Evolutionary conservation across 208 protist species (phyloP).

Genomic region (Acanthamoeba lenticulata): DNA sequence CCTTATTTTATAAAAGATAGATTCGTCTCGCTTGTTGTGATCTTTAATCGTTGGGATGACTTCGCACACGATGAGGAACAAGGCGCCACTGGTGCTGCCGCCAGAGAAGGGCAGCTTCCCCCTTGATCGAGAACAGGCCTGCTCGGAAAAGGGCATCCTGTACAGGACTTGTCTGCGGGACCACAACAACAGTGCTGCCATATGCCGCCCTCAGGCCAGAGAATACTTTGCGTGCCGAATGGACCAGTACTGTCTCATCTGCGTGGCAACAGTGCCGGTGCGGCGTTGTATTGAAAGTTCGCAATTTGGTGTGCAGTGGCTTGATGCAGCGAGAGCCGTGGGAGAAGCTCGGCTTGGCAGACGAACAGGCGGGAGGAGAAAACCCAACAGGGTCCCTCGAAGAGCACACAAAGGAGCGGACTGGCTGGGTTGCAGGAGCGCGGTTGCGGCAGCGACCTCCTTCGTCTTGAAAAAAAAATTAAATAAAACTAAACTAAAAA

Average conservation of each 20-base stretch:
- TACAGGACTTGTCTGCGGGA: slow-evolving; percentile 42
- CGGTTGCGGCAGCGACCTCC: background rate
- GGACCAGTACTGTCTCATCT: too few species aligned
- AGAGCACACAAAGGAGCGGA: slow-evolving; percentile 19
- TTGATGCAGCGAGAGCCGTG: slow-evolving; percentile 41
- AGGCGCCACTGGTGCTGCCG: slow-evolving; percentile 36
- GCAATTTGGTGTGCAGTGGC: background rate
- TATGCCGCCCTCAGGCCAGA: background rate
- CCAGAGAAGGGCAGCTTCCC: slow-evolving; percentile 69
- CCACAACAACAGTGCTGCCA: slow-evolving; percentile 39
- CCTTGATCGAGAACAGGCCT: slow-evolving; percentile 37
- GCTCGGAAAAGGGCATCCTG: slow-evolving; percentile 23
- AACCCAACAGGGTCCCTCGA: background rate
- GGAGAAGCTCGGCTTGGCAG: slow-evolving; percentile 15
- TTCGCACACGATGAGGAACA: slow-evolving; percentile 38
- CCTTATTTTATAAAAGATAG: too few species aligned
- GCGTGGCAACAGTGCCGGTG: too few species aligned
- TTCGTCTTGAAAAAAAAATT: background rate
- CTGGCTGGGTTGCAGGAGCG: slow-evolving; percentile 39
- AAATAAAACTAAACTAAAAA: too few species aligned
- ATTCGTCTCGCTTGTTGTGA: background rate
- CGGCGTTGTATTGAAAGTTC: background rate
- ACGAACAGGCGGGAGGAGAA: background rate
- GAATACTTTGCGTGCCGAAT: slow-evolving; percentile 63
- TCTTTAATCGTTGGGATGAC: background rate